Evolutionary conservation across 805 yeast species (phyloP).

Genomic region (Candida cerambycidarum): DNA sequence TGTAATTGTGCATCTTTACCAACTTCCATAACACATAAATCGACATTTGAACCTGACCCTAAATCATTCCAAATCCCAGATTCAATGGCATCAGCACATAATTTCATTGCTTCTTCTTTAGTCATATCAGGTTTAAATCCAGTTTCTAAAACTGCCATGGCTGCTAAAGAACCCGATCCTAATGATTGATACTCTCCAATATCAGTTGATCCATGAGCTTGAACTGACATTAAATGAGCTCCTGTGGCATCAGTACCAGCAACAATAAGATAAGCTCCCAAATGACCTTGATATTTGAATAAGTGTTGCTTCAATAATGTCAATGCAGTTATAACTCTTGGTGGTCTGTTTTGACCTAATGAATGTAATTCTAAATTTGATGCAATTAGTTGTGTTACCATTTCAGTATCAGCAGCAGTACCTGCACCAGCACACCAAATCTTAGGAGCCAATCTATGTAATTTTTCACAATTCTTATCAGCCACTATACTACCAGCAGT

Average conservation of each 20-base stretch:
- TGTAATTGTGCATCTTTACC: conserved; percentile 83
- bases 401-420: conserved; percentile 99
- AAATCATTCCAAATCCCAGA: conserved; percentile 99
- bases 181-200: conserved; percentile 89
- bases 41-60: conserved; percentile 98
- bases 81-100: conserved; percentile 90
- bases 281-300: conserved; percentile 94
- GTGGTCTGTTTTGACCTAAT: conserved; percentile 77
- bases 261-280: conserved; percentile 97
- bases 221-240: conserved; percentile 86
- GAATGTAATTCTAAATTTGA: conserved; percentile 91
- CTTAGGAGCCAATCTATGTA: conserved; percentile 84
- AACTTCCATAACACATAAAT: conserved; percentile 92
- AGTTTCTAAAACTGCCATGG: conserved; percentile 95
- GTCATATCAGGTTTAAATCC: conserved; percentile 78
- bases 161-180: conserved; percentile 97
- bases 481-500: conserved; percentile 96
- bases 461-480: conserved; percentile 95
- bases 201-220: conserved; percentile 98
- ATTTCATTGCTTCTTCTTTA: conserved; percentile 85
- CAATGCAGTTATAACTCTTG: conserved; percentile 90
- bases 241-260: conserved; percentile 98
- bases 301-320: conserved; percentile 93
- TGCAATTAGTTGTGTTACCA: conserved; percentile 91
- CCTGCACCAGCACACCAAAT: conserved; percentile 99